phyloP scores from a whole-genome alignment of 768 basidiomycete species.

The Pisolithus microcarpus region DNA sequence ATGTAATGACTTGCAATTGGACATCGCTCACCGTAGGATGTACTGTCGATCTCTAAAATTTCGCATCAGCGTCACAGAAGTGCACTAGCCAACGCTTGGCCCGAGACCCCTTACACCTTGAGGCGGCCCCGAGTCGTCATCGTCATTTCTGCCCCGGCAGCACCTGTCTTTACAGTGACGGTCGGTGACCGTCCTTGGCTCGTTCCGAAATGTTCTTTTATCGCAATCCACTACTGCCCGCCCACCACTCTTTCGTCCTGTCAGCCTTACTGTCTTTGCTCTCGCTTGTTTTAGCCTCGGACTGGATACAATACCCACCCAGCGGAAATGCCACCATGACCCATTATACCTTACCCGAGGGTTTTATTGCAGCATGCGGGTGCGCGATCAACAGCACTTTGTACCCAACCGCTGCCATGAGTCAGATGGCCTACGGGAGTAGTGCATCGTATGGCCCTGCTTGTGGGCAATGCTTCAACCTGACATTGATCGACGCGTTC shows the following conservation, averaged over 20 bases:
- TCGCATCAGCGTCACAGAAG: too few relatives aligned
- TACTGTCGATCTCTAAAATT: too few relatives aligned
- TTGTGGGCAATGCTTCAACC: conserved; percentile 74
- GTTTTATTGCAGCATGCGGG: conserved; percentile 62
- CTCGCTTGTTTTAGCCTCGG: conserved; percentile 19
- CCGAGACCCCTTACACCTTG: too few relatives aligned
- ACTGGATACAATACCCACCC: conserved; percentile 60
- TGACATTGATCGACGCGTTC: conserved; percentile 67
- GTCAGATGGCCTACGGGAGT: conserved; percentile 74
- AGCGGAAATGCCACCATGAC: conserved; percentile 69
- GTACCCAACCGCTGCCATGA: conserved; percentile 76
- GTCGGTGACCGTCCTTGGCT: too few relatives aligned
- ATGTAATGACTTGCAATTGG: too few relatives aligned
- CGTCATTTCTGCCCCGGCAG: too few relatives aligned
- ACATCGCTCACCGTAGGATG: too few relatives aligned
- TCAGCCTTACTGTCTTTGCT: conserved; percentile 19
- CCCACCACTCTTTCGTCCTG: conserved; percentile 15
- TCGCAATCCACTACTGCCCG: not conserved
- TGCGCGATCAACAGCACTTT: conserved; percentile 58
- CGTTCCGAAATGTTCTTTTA: conserved; percentile 15
- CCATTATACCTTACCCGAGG: conserved; percentile 51
- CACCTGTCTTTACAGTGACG: too few relatives aligned
- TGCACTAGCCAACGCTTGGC: too few relatives aligned
- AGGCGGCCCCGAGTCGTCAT: too few relatives aligned
- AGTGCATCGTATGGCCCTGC: conserved; percentile 63